Percentiles rank a stretch among this genome's conserved stretches.
These are phyloP conservation scores for Colletotrichum cereale DNA, from an alignment of 2,329 filamentous ascomycete genomes.

Conservation along the genomic window DNA sequence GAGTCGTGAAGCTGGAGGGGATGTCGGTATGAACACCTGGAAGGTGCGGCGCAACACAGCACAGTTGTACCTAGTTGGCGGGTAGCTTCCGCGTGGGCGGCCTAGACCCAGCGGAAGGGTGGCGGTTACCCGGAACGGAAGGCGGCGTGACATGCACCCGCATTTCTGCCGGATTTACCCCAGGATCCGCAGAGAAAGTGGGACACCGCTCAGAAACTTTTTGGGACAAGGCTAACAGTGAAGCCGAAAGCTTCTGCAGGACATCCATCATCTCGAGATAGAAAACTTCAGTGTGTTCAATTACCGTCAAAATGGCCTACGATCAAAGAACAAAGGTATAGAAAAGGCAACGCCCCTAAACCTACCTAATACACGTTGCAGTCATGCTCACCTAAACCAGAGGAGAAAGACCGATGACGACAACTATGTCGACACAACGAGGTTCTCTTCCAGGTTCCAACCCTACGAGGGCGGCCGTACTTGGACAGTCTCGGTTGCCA, in stretches of 20 bases:
- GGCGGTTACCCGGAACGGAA: slow-evolving; percentile 32
- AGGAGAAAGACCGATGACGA: slow-evolving; percentile 64
- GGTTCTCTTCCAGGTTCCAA: slow-evolving; percentile 77
- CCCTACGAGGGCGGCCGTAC: slow-evolving; percentile 71
- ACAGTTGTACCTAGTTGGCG: slow-evolving; percentile 9
- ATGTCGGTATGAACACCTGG: slow-evolving; percentile 1
- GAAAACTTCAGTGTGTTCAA: background rate
- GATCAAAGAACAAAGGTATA: slow-evolving; percentile 42
- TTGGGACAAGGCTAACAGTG: slow-evolving; percentile 22
- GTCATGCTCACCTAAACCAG: slow-evolving; percentile 48
- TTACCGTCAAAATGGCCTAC: slow-evolving; percentile 29
- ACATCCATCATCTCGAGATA: slow-evolving; percentile 2
- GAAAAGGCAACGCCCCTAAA: background rate
- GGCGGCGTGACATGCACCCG: slow-evolving; percentile 42
- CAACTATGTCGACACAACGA: slow-evolving; percentile 58
- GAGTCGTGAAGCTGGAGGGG: slow-evolving; percentile 8
- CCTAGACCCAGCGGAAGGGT: slow-evolving; percentile 35
- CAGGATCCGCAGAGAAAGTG: slow-evolving; percentile 29
- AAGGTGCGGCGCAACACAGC: background rate
- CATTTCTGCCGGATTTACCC: slow-evolving; percentile 45
- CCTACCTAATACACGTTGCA: accelerated
- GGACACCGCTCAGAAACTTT: slow-evolving; percentile 36
- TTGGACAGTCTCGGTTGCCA: slow-evolving; percentile 82
- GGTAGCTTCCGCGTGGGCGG: slow-evolving; percentile 18
- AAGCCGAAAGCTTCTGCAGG: background rate